These are phyloP conservation scores for Actinomortierella ambigua DNA, from an alignment of 371 early-diverging fungal species.

Conservation along the genomic window DNA sequence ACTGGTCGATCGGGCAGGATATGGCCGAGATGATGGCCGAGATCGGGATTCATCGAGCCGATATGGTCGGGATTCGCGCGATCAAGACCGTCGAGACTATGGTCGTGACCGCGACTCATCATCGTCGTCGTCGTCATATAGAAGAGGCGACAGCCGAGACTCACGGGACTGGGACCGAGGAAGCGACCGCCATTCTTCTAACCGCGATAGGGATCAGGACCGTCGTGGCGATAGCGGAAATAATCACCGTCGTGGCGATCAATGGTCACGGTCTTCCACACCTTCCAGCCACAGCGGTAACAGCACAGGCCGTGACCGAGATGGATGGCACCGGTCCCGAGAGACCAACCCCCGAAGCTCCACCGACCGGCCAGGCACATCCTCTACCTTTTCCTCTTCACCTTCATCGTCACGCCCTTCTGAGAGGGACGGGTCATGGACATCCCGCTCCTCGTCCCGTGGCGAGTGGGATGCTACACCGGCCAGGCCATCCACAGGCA, in stretches of 20 bases:
- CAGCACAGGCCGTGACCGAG: slow-evolving; percentile 7
- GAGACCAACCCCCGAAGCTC: no score
- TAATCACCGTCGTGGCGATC: slow-evolving; percentile 11
- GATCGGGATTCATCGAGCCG: slow-evolving; percentile 7
- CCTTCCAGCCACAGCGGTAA: no score
- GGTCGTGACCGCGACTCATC: no score
- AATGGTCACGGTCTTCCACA: slow-evolving; percentile 1
- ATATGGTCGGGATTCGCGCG: no score
- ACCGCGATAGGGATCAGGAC: slow-evolving; percentile 10
- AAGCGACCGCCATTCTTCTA: slow-evolving; percentile 4
- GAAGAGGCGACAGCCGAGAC: slow-evolving; percentile 11
- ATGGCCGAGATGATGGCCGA: slow-evolving; percentile 17
- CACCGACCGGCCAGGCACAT: no score
- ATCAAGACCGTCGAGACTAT: background rate
- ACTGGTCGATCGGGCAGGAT: slow-evolving; percentile 20
- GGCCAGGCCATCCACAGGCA: slow-evolving; percentile 47
- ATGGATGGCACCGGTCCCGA: background rate
- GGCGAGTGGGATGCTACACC: slow-evolving; percentile 71
- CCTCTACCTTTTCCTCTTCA: no score
- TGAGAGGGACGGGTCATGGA: no score
- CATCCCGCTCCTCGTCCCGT: slow-evolving; percentile 13
- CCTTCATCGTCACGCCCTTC: no score
- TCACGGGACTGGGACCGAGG: slow-evolving; percentile 11
- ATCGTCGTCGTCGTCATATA: no score
- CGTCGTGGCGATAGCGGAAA: slow-evolving; percentile 12